Evolutionary conservation across 2,329 filamentous ascomycete species (phyloP), one percentile per base, ranked within the genome.

Genomic region (Cladobotryum mycophilum): DNA sequence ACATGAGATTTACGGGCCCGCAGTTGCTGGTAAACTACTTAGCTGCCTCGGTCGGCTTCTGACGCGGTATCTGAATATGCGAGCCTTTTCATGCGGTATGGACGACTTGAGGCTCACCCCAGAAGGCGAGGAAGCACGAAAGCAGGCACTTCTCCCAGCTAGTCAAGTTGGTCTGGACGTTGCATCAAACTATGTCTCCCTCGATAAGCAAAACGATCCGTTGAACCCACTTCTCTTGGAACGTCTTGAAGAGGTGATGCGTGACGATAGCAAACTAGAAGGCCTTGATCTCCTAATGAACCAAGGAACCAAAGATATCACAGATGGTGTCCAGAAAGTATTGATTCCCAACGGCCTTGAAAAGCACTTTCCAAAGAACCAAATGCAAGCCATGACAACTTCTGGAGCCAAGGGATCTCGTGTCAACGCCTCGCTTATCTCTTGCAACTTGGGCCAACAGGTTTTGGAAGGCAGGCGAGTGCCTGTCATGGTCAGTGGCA

Each of bases 361-460:
- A 61, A 99, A 97, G 70, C 82, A 87, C 7, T 99, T 99, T 69
- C 93, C 93, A 1, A 86, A 86, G 64, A 99, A 99, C 64, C 92
- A 97, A 70, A 99, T 99, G 92, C 93, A 99, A 75, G 84, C 88
- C 57, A 99, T 99, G 93, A 99, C 93, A 18, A 87, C 86, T 13
- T 96, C 93, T 51, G 93, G 93, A 67, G 93, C 93, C 47, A 99
- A 99, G 73, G 93, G 93, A 65, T 87, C 82, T 49, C 76, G 81
- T 61, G 93, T 99, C 69, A 99, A 99, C 66, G 93, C 93, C 46
- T 96, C 95, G 62, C 82, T 96, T 54, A 99, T 99, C 67, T 97
- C 92, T 22, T 97, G 92, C 69, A 96, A 99, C 64, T 79, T 99
- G 38, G 93, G 93, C 47, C 93, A 99, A 65, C 93, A 99, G 66